Base-by-base conservation (phyloP, 108 stramenopile genomes). In the Nitzschia sp. region DNA sequence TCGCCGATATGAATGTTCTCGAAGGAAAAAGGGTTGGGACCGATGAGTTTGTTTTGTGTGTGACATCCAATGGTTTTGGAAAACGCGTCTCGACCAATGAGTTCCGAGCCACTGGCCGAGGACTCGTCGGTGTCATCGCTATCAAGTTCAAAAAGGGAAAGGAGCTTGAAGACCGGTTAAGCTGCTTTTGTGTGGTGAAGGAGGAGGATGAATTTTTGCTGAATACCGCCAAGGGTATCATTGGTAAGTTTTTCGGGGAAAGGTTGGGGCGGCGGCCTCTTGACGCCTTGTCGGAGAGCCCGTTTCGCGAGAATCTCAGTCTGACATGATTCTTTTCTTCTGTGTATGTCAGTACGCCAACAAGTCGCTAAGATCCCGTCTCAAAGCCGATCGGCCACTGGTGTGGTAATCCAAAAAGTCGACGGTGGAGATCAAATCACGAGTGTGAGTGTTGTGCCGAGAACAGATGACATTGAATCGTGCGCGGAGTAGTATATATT, bases 151-250 rank as follows among this genome's bases (percentile, higher is more conserved):
- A 96, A 62, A 63, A 68, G 54, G 60, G 19, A 56, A 30, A 19
- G 8, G 78, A 55, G 21, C 73, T 53, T 22, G 59, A 73, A 8
- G 96, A 97, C 56, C 53, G 69, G 25, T 32, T 97, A 21, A 83
- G 81, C 30, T 85, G 87, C 63, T 80, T 96, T 35, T 76, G 91
- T n/a, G 66, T 84, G 29, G 92, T 92, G 19, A 71, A 77, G n/a
- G 88, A 90, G 53, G 88, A 91, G 31, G 95, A 96, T 64, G 96
- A 98, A 66, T 75, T 97, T 38, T 48, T 98, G 28, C 63, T 97
- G 38, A 90, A 84, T 35, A 98, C 97, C 16, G 53, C 82, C 15
- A 85, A 93, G 58, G 97, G 97, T 3, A 80, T 94, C 30, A 96
- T 98, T 68, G n/a, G n/a, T n/a, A n/a, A n/a, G n/a, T n/a, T n/a